Evolutionary conservation across 768 basidiomycete species (phyloP).

Genomic region (Russula abietina): DNA sequence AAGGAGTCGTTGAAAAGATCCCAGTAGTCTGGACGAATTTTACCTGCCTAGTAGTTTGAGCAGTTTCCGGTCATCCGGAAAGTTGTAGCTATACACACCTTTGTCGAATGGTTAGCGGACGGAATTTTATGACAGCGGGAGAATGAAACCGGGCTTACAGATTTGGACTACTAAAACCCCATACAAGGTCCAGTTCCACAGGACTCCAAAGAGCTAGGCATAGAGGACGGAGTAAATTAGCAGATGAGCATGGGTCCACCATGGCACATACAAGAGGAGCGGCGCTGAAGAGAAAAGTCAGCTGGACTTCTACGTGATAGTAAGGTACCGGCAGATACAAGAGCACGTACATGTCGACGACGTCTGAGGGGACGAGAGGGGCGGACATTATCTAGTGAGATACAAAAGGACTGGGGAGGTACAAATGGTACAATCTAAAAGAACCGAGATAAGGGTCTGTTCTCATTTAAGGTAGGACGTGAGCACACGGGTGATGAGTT

Average conservation of each 20-base stretch:
- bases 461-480: not conserved
- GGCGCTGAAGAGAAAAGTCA: not conserved
- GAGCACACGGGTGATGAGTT: not conserved
- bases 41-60: constrained; percentile 7
- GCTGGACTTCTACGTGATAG: not conserved
- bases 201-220: not conserved
- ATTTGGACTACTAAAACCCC: constrained; percentile 11
- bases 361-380: not conserved
- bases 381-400: not conserved
- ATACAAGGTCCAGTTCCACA: constrained; percentile 16
- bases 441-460: too few relatives aligned
- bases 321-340: too few relatives aligned
- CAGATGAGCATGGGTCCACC: not conserved
- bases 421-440: not conserved
- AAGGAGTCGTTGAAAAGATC: not conserved
- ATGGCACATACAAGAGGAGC: constrained; percentile 4
- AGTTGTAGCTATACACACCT: constrained; percentile 18
- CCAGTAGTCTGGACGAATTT: not conserved
- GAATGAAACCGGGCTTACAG: not conserved
- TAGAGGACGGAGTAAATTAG: not conserved
- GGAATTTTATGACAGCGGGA: too few relatives aligned
- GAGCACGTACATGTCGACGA: constrained; percentile 7
- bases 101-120: not conserved
- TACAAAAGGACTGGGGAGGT: not conserved
- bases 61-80: not conserved